Conservation (phyloP, 768 basidiomycete genomes). For the Russula sp. region DNA sequence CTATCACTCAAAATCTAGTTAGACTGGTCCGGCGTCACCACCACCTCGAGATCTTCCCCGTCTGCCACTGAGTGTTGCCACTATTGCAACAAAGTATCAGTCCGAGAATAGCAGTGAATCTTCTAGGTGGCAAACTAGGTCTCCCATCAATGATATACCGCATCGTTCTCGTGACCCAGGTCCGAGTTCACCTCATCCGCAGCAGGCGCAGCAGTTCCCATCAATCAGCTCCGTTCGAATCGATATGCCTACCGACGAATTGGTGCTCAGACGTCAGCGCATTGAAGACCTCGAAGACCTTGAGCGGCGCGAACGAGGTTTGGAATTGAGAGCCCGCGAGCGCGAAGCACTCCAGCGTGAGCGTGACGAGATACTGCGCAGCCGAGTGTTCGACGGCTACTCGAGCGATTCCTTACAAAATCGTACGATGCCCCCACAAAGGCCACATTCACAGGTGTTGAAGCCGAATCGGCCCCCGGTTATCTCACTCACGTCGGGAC, state of each 20-base stretch:
- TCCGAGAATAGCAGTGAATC: constrained; percentile 14
- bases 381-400: constrained; percentile 33
- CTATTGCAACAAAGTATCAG: constrained; percentile 59
- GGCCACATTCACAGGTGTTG: constrained; percentile 23
- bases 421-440: constrained; percentile 28
- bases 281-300: constrained; percentile 51
- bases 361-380: constrained; percentile 38
- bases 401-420: constrained; percentile 35
- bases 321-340: constrained; percentile 52
- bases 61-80: constrained; percentile 59
- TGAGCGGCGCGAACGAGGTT: constrained; percentile 56
- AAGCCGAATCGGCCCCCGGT: constrained; percentile 12
- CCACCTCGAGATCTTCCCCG: constrained; percentile 61
- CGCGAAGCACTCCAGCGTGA: constrained; percentile 22
- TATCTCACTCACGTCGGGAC: constrained; percentile 32
- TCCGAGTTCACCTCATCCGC: constrained; percentile 17
- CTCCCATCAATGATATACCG: constrained; percentile 13
- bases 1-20: constrained; percentile 5
- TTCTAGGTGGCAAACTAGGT: constrained; percentile 10
- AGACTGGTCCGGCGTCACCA: constrained; percentile 54
- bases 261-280: constrained; percentile 41
- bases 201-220: constrained; percentile 20
- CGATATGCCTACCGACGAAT: constrained; percentile 35
- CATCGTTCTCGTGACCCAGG: constrained; percentile 23
- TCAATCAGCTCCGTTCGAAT: neutral